Base-by-base conservation (phyloP, 2,329 filamentous ascomycete species). In the Aureobasidium pullulans region DNA sequence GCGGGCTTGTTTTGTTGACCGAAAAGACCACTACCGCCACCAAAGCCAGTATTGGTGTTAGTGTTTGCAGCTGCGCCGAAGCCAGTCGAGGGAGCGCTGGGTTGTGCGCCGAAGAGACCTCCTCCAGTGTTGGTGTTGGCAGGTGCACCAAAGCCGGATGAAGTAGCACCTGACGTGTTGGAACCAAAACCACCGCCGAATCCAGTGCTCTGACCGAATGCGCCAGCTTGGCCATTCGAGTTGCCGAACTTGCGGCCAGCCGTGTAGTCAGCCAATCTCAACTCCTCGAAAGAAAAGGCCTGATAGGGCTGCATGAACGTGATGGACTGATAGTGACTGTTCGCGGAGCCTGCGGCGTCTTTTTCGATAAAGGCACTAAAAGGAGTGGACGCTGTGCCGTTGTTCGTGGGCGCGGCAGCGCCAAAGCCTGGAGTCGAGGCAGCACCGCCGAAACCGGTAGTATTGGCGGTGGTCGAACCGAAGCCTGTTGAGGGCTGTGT, bases 191-290 rank as follows among this genome's bases (percentile, higher is more conserved):
- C 76, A 36, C 76, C 76, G 28, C 76, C 76, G 63, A 85, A 85
- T 3, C 76, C 75, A 62, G 81, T 83, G 65, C 77, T 81, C 61
- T 85, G 80, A 16, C 91, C 93, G 72, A 96, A 96, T 7, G 88
- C 89, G 61, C 91, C 91, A 48, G 84, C 78, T 64, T 91, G 88
- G 32, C 90, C 90, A 62, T 87, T 90, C 43, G 83, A 81, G 73
- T 93, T 96, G 36, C 92, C 94, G 70, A 84, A 90, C 57, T 87
- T 87, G 61, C 92, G 85, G 53, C 92, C 92, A 72, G 92, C 88
- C 61, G 86, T 83, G 71, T 99, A 99, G 73, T 99, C 94, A 47
- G 85, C 90, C 62, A 96, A 60, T 63, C 78, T 73, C 65, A 80
- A 62, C 64, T 80, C 78, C 63, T 88, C 94, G n/a, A 89, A 84